These are phyloP conservation scores for Solanum hybrid DNA, from an alignment of 305 asterid genomes.

Conservation along the genomic window DNA sequence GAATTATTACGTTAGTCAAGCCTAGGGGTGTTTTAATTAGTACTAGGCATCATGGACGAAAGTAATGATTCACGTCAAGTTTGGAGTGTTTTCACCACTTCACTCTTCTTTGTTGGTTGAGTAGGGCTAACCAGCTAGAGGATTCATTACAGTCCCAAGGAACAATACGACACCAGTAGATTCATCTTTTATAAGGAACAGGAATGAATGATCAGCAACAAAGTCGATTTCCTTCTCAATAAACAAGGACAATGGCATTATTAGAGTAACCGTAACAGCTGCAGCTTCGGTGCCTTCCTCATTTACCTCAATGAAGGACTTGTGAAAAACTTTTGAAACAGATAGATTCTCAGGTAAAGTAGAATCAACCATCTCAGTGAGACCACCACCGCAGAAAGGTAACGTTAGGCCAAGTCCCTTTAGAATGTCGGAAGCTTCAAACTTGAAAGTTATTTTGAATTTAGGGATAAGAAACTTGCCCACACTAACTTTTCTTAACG, in stretches of 20 bases:
- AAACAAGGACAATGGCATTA: background rate
- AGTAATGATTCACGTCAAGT: too few relatives aligned
- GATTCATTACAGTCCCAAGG: slow-evolving; percentile 2
- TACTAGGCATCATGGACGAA: too few relatives aligned
- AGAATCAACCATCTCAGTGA: slow-evolving; percentile 60
- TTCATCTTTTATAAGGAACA: slow-evolving; percentile 18
- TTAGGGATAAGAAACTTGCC: slow-evolving; percentile 54
- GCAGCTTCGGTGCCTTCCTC: slow-evolving; percentile 92
- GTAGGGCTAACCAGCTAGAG: background rate
- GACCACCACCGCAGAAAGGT: slow-evolving; percentile 46
- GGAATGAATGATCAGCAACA: slow-evolving; percentile 73
- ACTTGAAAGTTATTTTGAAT: slow-evolving; percentile 45
- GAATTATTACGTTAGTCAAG: too few relatives aligned
- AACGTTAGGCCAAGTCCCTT: slow-evolving; percentile 40
- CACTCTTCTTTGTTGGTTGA: background rate
- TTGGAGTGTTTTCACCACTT: background rate
- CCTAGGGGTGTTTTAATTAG: too few relatives aligned
- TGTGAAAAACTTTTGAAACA: slow-evolving; percentile 58
- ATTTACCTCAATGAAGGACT: slow-evolving; percentile 21
- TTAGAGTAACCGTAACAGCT: slow-evolving; percentile 13
- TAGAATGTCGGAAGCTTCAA: slow-evolving; percentile 55
- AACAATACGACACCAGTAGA: background rate
- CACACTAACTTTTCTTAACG: slow-evolving; percentile 26
- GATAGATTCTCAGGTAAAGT: background rate
- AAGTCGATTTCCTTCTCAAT: slow-evolving; percentile 23